Percentiles rank a stretch among this genome's conserved stretches.
Evolutionary conservation across 768 basidiomycete genomes (phyloP).

Genomic region (Pulveroboletus sp.): DNA sequence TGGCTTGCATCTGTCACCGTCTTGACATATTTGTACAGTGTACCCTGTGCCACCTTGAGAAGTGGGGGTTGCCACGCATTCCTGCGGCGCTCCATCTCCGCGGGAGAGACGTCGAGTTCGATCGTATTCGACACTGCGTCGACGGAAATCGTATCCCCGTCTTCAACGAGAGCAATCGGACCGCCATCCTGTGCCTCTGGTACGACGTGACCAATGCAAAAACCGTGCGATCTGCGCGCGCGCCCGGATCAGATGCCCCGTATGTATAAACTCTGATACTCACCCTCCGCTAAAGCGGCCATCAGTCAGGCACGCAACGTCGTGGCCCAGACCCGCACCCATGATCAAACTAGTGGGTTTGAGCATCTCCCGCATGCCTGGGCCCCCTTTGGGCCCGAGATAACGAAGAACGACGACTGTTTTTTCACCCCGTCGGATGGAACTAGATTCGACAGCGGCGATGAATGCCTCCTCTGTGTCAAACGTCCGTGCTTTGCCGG

Average conservation of each 20-base stretch:
- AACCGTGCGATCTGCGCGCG: slow-evolving; percentile 78
- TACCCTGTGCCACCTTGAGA: slow-evolving; percentile 77
- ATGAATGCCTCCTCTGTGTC: slow-evolving; percentile 88
- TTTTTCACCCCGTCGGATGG: slow-evolving; percentile 93
- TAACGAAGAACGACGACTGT: slow-evolving; percentile 94
- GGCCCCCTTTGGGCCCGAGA: slow-evolving; percentile 95
- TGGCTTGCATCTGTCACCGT: slow-evolving; percentile 86
- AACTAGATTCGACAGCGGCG: slow-evolving; percentile 80
- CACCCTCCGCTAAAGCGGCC: slow-evolving; percentile 98
- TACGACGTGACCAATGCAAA: slow-evolving; percentile 95
- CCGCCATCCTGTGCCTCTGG: slow-evolving; percentile 95
- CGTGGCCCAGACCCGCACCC: slow-evolving; percentile 94
- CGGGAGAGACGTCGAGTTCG: slow-evolving; percentile 68
- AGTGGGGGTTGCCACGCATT: slow-evolving; percentile 79
- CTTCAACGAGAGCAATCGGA: slow-evolving; percentile 84
- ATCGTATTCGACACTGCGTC: slow-evolving; percentile 87
- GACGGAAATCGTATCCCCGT: slow-evolving; percentile 84
- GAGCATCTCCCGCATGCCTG: slow-evolving; percentile 99
- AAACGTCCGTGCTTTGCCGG: slow-evolving; percentile 89
- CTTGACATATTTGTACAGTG: slow-evolving; percentile 86
- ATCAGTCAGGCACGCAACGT: slow-evolving; percentile 96
- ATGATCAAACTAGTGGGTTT: slow-evolving; percentile 98
- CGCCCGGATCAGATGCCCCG: slow-evolving; percentile 12
- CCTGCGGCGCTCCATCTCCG: slow-evolving; percentile 73
- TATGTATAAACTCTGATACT: slow-evolving; percentile 31